Evolutionary conservation across 129 eudicot genomes (phyloP).

Genomic region (Daucus carota): DH1_v3.0 NC_030389.2:39856001-39856500

Average conservation of each 20-base stretch:
- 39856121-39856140: background rate
- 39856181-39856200: constrained; percentile 27
- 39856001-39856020: too few relatives aligned
- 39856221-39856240: constrained; percentile 22
- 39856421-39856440: constrained; percentile 1
- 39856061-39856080: too few relatives aligned
- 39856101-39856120: background rate
- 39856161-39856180: background rate
- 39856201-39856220: constrained; percentile 13
- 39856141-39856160: too few relatives aligned
- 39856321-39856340: background rate
- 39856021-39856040: too few relatives aligned
- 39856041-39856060: too few relatives aligned
- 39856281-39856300: background rate
- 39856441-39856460: background rate
- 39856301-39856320: background rate
- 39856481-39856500: background rate
- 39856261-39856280: background rate
- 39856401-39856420: background rate
- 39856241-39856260: constrained; percentile 19
- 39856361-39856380: too few relatives aligned
- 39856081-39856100: too few relatives aligned
- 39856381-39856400: background rate
- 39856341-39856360: background rate
- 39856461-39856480: background rate